Evolutionary conservation across 495 filamentous ascomycete species (phyloP), one percentile per base, ranked within the genome.

Genomic region (Neurospora tetrasperma): DNA sequence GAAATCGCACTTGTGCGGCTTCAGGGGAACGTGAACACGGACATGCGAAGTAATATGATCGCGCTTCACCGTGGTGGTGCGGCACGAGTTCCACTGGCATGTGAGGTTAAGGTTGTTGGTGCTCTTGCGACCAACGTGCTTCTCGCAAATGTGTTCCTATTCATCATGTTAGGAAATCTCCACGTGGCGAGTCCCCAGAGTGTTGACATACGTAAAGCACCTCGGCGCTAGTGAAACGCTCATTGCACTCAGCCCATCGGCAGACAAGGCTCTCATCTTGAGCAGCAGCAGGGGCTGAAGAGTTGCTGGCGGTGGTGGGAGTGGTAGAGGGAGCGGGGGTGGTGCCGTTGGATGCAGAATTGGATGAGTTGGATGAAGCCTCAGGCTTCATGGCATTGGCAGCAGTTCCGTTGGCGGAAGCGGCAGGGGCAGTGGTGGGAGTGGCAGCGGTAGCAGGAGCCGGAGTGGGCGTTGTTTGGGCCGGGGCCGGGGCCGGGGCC

Each of bases 41-140:
- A 99, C 97, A 82, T 99, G 96, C 9, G 96, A 99, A 43, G 96
- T 99, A 84, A 99, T 99, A 80, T 99, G 96, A 77, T 99, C 96
- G 75, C 96, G 93, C 87, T 99, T 99, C 79, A 98, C 96, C 12
- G 96, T 98, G 40, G 94, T 97, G 14, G 94, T 97, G 74, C 92
- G 91, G 84, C 96, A 99, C 75, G 89, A 90, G 76, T 94, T 94
- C 96, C 96, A 99, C 79, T 96, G 93, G 82, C 96, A 99, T 27
- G 93, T 97, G 77, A 99, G 82, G 83, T 97, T 98, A 75, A 99
- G 86, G 83, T 99, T 99, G 85, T 98, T 98, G 75, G 96, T 99
- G 85, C 92, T 95, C 86, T 98, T 98, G 81, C 96, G 93, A 75
- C 96, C 96, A 78, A 99, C 94, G 84, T 99, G 96, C 78, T 92